Percentiles rank a stretch among this genome's conserved stretches.
Evolutionary conservation across 129 eudicot genomes (phyloP).

Genomic region (Lactuca sativa): DNA sequence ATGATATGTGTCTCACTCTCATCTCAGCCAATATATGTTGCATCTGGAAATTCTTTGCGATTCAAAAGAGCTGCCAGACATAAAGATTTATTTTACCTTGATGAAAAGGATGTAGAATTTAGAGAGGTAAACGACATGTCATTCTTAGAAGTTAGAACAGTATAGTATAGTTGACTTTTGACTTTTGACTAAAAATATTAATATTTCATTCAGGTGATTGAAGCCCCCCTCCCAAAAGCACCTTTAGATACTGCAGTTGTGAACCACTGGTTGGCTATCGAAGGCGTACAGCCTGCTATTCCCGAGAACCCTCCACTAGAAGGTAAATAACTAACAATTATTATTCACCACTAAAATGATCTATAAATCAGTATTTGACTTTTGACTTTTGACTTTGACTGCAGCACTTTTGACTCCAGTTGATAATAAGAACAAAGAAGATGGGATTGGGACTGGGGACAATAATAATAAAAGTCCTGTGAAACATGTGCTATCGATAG

Average conservation of each 20-base stretch:
- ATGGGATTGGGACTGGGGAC: conserved; percentile 54
- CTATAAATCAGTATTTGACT: no score
- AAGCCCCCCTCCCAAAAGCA: conserved; percentile 80
- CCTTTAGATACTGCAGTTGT: conserved; percentile 65
- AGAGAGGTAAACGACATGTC: conserved; percentile 55
- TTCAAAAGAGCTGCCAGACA: conserved; percentile 77
- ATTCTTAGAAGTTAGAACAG: neutral
- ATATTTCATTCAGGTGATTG: conserved; percentile 59
- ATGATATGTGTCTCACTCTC: neutral
- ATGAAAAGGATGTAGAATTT: conserved; percentile 82
- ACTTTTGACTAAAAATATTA: no score
- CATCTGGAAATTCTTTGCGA: conserved; percentile 65
- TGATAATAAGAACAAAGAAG: conserved; percentile 79
- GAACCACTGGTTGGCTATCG: conserved; percentile 91
- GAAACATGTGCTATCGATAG: conserved; percentile 89
- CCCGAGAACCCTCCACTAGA: conserved; percentile 83
- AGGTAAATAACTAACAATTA: conserved; percentile 32
- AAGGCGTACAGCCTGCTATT: conserved; percentile 94
- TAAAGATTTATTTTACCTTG: conserved; percentile 80
- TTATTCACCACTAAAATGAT: no score
- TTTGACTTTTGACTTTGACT: conserved; percentile 4
- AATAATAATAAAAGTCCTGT: conserved; percentile 65
- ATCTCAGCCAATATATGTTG: conserved; percentile 84
- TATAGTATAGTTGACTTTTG: no score
- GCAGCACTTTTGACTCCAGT: conserved; percentile 54